phyloP scores from a whole-genome alignment of 108 stramenopile genomes.

The Nitzschia sp. region DNA sequence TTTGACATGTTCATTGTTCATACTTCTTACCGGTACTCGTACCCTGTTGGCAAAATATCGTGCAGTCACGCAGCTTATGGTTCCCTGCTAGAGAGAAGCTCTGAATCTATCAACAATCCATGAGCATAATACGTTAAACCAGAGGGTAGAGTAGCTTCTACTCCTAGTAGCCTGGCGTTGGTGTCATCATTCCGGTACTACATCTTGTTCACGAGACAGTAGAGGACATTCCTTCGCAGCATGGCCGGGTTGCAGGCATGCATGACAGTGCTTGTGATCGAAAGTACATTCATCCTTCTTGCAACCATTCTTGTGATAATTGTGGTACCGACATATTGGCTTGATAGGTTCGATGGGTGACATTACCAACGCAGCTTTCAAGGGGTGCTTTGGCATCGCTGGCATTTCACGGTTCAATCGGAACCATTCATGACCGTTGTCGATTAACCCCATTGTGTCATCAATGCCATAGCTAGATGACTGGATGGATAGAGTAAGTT shows the following conservation, averaged over 20 bases:
- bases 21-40: no score
- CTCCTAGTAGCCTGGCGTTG: no score
- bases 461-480: neutral
- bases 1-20: no score
- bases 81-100: no score
- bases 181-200: no score
- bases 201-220: no score
- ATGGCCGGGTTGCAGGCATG: constrained; percentile 65
- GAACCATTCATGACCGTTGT: constrained; percentile 38
- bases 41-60: no score
- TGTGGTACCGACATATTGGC: constrained; percentile 85
- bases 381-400: constrained; percentile 53
- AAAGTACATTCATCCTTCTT: constrained; percentile 46
- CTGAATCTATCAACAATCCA: no score
- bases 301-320: constrained; percentile 73
- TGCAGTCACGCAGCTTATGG: no score
- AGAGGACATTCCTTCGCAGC: constrained; percentile 54
- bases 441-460: constrained; percentile 11
- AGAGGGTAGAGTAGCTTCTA: no score
- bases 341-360: constrained; percentile 56
- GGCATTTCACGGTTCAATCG: constrained; percentile 5
- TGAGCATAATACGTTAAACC: no score
- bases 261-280: constrained; percentile 85
- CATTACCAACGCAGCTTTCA: constrained; percentile 62
- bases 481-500: constrained; percentile 30